Conservation (phyloP, 768 basidiomycete genomes). For the Tulasnella calospora region DNA sequence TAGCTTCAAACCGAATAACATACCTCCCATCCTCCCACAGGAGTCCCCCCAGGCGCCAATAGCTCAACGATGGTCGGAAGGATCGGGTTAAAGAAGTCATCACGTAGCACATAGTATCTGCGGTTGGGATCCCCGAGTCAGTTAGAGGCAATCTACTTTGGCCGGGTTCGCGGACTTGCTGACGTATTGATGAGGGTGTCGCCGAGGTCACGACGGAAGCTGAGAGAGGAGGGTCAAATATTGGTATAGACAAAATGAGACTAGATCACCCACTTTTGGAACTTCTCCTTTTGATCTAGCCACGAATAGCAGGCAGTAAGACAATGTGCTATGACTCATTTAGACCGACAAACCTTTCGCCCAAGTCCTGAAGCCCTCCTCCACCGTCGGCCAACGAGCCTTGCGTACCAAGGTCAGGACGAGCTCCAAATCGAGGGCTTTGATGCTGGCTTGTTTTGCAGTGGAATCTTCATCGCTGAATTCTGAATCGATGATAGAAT, state of each 20-base stretch:
- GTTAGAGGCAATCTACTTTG: not conserved
- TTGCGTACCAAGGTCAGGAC: conserved; percentile 68
- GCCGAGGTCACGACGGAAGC: conserved; percentile 79
- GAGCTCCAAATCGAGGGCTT: conserved; percentile 73
- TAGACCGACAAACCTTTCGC: conserved; percentile 52
- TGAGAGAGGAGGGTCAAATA: conserved; percentile 33
- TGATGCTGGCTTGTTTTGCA: conserved; percentile 45
- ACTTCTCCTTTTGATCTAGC: conserved; percentile 74
- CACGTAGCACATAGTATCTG: conserved; percentile 81
- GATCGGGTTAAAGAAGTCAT: conserved; percentile 72
- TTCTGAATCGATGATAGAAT: conserved; percentile 48
- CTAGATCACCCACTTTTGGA: conserved; percentile 56
- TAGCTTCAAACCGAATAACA: not conserved
- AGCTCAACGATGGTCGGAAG: conserved; percentile 57
- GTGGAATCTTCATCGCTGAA: conserved; percentile 32
- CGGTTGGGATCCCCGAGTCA: conserved; percentile 26
- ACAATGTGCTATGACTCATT: not conserved
- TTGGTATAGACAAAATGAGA: not conserved
- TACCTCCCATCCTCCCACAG: conserved; percentile 68
- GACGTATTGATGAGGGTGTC: conserved; percentile 87
- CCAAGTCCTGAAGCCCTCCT: conserved; percentile 47
- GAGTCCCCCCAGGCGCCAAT: conserved; percentile 40
- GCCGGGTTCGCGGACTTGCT: conserved; percentile 32
- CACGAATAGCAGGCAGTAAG: not conserved
- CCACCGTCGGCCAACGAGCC: conserved; percentile 60